Conservation (phyloP, 2,329 filamentous ascomycete species). For the Penicillium concentricum region DNA sequence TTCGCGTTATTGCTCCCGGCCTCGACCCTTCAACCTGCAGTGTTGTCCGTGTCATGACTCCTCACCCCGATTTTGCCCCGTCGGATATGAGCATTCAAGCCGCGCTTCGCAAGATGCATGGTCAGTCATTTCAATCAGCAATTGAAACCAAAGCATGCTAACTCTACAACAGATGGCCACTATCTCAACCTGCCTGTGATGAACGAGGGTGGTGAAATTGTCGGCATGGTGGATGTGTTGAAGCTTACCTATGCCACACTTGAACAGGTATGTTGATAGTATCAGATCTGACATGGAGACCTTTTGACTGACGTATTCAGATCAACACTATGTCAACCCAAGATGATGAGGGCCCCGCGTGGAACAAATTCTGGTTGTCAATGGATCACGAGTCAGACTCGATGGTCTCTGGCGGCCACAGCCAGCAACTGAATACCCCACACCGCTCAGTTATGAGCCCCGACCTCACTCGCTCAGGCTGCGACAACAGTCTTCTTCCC, state of each 20-base stretch:
- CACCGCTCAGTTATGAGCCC: constrained; percentile 79
- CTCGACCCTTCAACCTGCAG: constrained; percentile 93
- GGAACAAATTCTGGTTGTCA: constrained; percentile 99
- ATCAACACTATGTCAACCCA: constrained; percentile 87
- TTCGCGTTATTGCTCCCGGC: constrained; percentile 95
- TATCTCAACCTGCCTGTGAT: constrained; percentile 98
- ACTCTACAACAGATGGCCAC: constrained; percentile 70
- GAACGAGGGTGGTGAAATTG: constrained; percentile 95
- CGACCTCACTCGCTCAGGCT: constrained; percentile 59
- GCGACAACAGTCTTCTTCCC: constrained; percentile 75
- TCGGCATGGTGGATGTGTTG: constrained; percentile 98
- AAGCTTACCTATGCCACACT: constrained; percentile 97
- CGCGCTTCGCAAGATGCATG: constrained; percentile 97
- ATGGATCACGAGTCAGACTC: constrained; percentile 94
- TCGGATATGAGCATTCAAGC: constrained; percentile 99
- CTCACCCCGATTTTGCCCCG: constrained; percentile 96
- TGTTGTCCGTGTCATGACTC: constrained; percentile 98
- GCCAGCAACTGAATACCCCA: constrained; percentile 67
- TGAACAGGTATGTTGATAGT: constrained; percentile 68
- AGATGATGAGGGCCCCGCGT: constrained; percentile 91
- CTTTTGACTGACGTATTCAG: constrained; percentile 36
- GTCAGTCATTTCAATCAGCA: constrained; percentile 52
- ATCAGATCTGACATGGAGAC: neutral
- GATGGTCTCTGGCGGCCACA: constrained; percentile 85
- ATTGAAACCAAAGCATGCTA: constrained; percentile 4